Evolutionary conservation across 2,329 filamentous ascomycete species (phyloP).

Genomic region (Fusarium succisae): DNA sequence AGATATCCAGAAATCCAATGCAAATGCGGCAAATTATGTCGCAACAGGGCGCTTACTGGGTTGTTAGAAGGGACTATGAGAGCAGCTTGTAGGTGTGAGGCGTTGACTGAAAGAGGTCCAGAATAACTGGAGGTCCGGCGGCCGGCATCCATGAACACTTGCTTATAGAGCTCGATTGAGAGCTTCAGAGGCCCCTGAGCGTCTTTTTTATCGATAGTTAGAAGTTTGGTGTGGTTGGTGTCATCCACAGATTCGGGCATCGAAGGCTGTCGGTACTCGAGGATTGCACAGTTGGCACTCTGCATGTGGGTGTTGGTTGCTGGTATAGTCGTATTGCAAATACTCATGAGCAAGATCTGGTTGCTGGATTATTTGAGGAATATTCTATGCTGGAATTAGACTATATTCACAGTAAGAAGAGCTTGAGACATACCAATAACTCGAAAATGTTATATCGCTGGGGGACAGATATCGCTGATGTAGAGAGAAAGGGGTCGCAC

Average conservation of each 20-base stretch:
- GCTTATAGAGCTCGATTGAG: neutral
- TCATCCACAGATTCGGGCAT: neutral
- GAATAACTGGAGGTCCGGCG: neutral
- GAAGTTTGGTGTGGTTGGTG: neutral
- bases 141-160: neutral
- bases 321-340: too few species aligned
- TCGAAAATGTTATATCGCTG: neutral
- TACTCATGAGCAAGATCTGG: too few species aligned
- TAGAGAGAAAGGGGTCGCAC: neutral
- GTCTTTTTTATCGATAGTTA: neutral
- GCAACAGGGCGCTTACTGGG: neutral
- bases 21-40: neutral
- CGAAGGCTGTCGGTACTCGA: neutral
- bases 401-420: neutral
- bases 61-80: neutral
- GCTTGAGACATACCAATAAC: neutral
- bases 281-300: neutral
- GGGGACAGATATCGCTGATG: neutral
- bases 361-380: neutral
- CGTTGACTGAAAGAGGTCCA: neutral
- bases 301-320: neutral
- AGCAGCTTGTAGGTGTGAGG: neutral
- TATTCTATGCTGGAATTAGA: neutral
- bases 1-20: neutral
- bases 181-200: neutral